Evolutionary conservation across 768 basidiomycete species (phyloP), one percentile per base, ranked within the genome.

Genomic region (Tylopilus sp.): DNA sequence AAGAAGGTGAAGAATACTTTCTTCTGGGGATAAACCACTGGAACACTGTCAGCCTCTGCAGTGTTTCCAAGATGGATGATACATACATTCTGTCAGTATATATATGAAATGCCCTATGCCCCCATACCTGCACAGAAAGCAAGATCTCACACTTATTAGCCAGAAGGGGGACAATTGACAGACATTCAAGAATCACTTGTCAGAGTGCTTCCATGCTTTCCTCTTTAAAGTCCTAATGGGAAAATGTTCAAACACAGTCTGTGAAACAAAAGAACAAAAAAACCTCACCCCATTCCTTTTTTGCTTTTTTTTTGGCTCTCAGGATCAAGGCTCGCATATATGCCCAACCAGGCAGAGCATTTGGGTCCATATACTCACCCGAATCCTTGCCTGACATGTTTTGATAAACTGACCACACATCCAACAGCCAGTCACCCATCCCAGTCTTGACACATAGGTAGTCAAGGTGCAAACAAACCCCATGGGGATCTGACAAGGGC

Each of bases 401-500:
- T 52, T 28, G 49, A 48, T 57, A 56, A 22, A 65, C 61, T 5
- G 53, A 22, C 62, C 74, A 88, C 33, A 89, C 65, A 33, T 88
- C 82, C 40, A 94, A 64, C 10, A 98, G 64, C 95, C 94, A 98
- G 39, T 84, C 73, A 12, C 75, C 64, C 81, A 93, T 86, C 23
- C 84, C 83, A 0, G 86, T 78, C 66, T 94, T 95, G 53, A 92
- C 71, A 0, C 90, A 84, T 20, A 98, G 74, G 63, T 85, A 88
- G 58, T 99, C 94, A 2, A 98, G 75, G 62, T 91, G 86, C 12
- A 94, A 72, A 2, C 86, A 71, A 1, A 86, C 80, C 2, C 92
- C 94, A 60, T 97, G 93, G 0, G 95, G 95, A 60, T 95, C 94
- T n/a, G 74, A 75, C 72, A 80, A 79, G 0, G 95, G 91, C 62